Base-by-base conservation (phyloP, 129 eudicot species). In the Helianthus tuberosus region DNA sequence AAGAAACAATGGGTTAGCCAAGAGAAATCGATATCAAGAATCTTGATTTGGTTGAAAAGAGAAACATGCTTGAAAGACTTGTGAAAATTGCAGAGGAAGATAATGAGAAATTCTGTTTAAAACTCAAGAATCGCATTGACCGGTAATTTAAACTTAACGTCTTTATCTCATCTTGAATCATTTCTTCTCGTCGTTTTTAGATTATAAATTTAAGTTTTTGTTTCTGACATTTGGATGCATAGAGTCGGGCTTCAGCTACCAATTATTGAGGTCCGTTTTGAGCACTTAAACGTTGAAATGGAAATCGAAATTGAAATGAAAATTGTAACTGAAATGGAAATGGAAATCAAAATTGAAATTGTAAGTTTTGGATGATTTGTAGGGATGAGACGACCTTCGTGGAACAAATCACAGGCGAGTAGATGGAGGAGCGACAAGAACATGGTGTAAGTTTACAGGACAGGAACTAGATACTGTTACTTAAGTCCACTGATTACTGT, bases 41-140 rank as follows among this genome's bases (percentile, higher is more conserved):
- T 82, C 93, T 93, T 75, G 91, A 88, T n/a, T 60, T 75, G 43
- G 80, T 73, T 6, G 97, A 88, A 16, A 93, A 79, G 39, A 86
- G 74, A 38, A 84, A 81, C 50, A 79, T 93, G n/a, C 15, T 93
- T 20, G 97, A 90, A 44, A 88, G 96, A 78, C 86, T 90, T 5
- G 89, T 93, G 11, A 90, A 79, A 55, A 84, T 87, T 61, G 89
- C 89, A 6, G 96, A 93, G 57, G 96, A 93, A 76, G 96, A 90
- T 81, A 88, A 93, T 50, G 96, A 93, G 80, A 88, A 72, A 50
- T 93, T 93, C 81, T 79, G 90, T 93, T 73, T 86, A 64, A 90
- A 85, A 60, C 90, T 93, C 66, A 88, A 82, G 75, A 43, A 84
- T 46, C 76, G 98, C 44, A 86, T 93, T 59, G 95, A 93, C 62